Evolutionary conservation across 2,329 filamentous ascomycete species (phyloP).

Genomic region (Gnomoniopsis smithogilvyi): DNA sequence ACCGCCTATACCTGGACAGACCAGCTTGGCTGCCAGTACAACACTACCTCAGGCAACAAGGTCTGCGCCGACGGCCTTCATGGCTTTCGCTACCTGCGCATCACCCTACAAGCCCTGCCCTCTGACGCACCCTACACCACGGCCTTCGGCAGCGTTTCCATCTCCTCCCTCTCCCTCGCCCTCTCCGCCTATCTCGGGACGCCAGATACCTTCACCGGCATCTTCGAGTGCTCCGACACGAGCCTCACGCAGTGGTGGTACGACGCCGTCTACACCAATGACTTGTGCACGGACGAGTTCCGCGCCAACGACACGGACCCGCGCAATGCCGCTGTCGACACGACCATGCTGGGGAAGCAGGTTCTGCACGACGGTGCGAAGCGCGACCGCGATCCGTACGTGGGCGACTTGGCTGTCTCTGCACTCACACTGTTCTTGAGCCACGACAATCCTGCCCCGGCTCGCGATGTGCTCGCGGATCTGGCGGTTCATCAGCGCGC

Average conservation of each 20-base stretch:
- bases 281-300: slow-evolving; percentile 45
- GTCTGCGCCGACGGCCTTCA: slow-evolving; percentile 52
- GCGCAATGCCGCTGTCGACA: slow-evolving; percentile 35
- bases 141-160: slow-evolving; percentile 38
- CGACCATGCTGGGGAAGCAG: slow-evolving; percentile 40
- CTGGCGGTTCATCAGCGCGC: slow-evolving; percentile 44
- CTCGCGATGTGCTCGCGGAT: slow-evolving; percentile 46
- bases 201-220: slow-evolving; percentile 45
- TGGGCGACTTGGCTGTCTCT: slow-evolving; percentile 49
- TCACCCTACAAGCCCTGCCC: slow-evolving; percentile 41
- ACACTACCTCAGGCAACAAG: slow-evolving; percentile 26
- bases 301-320: slow-evolving; percentile 46
- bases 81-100: slow-evolving; percentile 49
- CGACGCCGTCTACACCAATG: slow-evolving; percentile 50
- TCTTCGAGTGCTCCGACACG: slow-evolving; percentile 50
- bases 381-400: slow-evolving; percentile 50
- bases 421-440: slow-evolving; percentile 45
- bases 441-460: slow-evolving; percentile 37
- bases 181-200: slow-evolving; percentile 45
- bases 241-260: slow-evolving; percentile 51
- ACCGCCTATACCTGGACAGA: slow-evolving; percentile 42
- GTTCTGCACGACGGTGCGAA: slow-evolving; percentile 50
- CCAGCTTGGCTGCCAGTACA: slow-evolving; percentile 38
- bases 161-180: slow-evolving; percentile 38
- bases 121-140: slow-evolving; percentile 43